Evolutionary conservation across 306 rosid genomes (phyloP).

Genomic region (Prunus padus): DNA sequence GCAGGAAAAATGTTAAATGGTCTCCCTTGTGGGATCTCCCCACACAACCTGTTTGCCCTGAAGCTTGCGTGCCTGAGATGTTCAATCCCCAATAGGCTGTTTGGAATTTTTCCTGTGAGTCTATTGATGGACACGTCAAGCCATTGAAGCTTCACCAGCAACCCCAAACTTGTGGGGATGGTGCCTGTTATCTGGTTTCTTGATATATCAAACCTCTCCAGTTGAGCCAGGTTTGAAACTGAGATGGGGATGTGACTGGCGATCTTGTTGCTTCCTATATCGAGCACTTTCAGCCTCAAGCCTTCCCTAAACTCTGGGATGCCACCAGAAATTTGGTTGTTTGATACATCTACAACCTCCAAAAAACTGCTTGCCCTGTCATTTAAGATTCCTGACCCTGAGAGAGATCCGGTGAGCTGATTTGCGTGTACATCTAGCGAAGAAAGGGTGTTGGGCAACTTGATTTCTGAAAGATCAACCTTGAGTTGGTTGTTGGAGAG

Average conservation of each 20-base stretch:
- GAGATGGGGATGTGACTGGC: slow-evolving; percentile 67
- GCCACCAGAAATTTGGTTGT: slow-evolving; percentile 65
- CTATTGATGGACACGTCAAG: slow-evolving; percentile 80
- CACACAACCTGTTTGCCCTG: slow-evolving; percentile 88
- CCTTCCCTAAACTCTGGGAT: slow-evolving; percentile 66
- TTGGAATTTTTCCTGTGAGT: slow-evolving; percentile 74
- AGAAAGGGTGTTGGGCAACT: slow-evolving; percentile 50
- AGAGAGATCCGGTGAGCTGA: slow-evolving; percentile 63
- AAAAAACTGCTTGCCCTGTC: slow-evolving; percentile 52
- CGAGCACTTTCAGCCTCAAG: slow-evolving; percentile 59
- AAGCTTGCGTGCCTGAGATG: slow-evolving; percentile 72
- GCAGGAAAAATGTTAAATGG: slow-evolving; percentile 78
- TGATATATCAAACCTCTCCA: slow-evolving; percentile 68
- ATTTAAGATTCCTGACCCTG: slow-evolving; percentile 44
- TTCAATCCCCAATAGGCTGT: slow-evolving; percentile 63
- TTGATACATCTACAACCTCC: slow-evolving; percentile 78
- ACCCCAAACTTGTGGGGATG: slow-evolving; percentile 66
- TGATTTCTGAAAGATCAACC: slow-evolving; percentile 56
- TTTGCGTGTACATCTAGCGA: slow-evolving; percentile 69
- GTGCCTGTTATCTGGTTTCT: slow-evolving; percentile 76
- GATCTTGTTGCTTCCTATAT: slow-evolving; percentile 67
- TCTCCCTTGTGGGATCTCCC: slow-evolving; percentile 86
- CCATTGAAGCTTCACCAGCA: slow-evolving; percentile 68
- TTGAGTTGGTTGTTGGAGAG: slow-evolving; percentile 84
- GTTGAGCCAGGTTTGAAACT: slow-evolving; percentile 58